Evolutionary conservation across 805 yeast species (phyloP).

Genomic region (Cyberlindnera misumaiensis): DNA sequence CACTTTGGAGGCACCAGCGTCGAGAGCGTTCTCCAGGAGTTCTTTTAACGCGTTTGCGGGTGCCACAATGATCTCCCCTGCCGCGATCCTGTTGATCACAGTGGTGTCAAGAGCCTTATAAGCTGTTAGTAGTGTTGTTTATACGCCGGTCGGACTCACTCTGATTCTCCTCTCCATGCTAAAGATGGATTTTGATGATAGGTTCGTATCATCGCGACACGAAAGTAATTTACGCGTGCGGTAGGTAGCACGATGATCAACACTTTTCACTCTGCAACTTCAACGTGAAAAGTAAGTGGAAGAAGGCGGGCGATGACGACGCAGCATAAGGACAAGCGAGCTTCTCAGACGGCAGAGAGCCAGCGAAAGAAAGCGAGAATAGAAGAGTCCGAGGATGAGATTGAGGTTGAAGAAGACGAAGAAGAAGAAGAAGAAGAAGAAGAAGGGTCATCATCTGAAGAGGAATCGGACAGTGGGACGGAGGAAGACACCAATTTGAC

Average conservation of each 20-base stretch:
- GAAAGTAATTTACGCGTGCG: too few species aligned
- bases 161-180: conserved; percentile 2
- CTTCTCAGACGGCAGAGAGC: background rate
- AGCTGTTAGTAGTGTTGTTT: conserved; percentile 2
- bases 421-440: conserved; percentile 8
- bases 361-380: background rate
- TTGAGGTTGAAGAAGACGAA: conserved; percentile 3
- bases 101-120: conserved; percentile 46
- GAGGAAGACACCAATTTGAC: background rate
- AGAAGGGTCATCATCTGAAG: conserved; percentile 3
- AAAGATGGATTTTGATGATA: too few species aligned
- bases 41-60: conserved; percentile 95
- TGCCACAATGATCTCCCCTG: conserved; percentile 91
- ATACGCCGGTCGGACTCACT: too few species aligned
- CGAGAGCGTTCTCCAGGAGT: conserved; percentile 85
- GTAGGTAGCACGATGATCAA: too few species aligned
- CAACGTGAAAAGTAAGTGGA: background rate
- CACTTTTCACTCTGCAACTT: too few species aligned
- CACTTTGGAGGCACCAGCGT: conserved; percentile 68
- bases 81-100: conserved; percentile 89
- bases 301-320: background rate
- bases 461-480: conserved; percentile 2
- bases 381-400: background rate
- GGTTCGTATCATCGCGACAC: too few species aligned
- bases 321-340: background rate